These are phyloP conservation scores for Citrus cavaleriei DNA, from an alignment of 345 rosid species.

Conservation along the genomic window DNA sequence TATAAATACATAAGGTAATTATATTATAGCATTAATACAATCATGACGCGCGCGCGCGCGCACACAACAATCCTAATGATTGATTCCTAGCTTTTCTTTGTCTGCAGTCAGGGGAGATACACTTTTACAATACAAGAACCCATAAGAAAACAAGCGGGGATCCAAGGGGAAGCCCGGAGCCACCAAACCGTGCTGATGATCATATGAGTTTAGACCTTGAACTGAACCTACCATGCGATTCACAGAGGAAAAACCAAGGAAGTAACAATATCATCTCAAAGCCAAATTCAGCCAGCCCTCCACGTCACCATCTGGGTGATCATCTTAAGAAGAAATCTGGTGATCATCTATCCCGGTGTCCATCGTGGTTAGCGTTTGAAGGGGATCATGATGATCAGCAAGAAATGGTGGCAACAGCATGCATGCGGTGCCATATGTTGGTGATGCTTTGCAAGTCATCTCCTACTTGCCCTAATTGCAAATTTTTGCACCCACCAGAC, in stretches of 20 bases:
- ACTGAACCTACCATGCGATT: conserved; percentile 56
- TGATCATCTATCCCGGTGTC: conserved; percentile 16
- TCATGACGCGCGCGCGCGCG: too few relatives aligned
- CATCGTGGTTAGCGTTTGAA: conserved; percentile 51
- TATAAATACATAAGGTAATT: too few relatives aligned
- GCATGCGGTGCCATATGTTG: conserved; percentile 76
- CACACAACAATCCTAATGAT: neutral
- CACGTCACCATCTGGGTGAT: conserved; percentile 9
- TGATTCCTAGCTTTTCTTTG: neutral
- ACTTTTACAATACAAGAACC: conserved; percentile 59
- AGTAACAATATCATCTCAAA: conserved; percentile 4
- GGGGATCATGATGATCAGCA: conserved; percentile 25
- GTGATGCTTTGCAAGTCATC: conserved; percentile 76
- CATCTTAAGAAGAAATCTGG: conserved; percentile 10
- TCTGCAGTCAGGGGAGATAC: conserved; percentile 61
- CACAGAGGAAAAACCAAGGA: conserved; percentile 20
- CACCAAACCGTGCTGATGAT: conserved; percentile 14
- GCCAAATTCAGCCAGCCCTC: conserved; percentile 14
- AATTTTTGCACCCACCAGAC: conserved; percentile 73
- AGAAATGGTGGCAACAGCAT: conserved; percentile 80
- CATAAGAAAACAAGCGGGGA: conserved; percentile 49
- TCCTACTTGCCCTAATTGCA: conserved; percentile 90
- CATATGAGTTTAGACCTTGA: conserved; percentile 73
- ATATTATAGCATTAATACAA: too few relatives aligned
- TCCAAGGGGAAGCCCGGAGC: conserved; percentile 37